Evolutionary conservation across 805 yeast genomes (phyloP).

Genomic region (Metschnikowia dekortorum): DNA sequence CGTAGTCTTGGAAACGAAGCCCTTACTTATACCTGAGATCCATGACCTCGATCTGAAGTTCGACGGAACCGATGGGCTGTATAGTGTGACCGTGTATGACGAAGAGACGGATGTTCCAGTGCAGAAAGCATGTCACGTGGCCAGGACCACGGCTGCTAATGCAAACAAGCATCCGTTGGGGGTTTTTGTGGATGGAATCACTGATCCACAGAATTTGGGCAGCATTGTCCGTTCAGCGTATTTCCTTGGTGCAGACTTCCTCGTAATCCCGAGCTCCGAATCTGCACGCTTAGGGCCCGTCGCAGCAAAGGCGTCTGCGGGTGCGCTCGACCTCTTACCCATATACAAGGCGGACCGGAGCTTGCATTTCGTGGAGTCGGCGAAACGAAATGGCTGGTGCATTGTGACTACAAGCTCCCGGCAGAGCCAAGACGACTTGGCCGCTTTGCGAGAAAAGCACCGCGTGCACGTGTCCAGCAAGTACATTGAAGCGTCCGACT

Average conservation of each 20-base stretch:
- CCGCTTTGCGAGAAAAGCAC: conserved; percentile 22
- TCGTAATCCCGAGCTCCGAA: conserved; percentile 63
- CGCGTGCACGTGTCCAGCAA: conserved; percentile 30
- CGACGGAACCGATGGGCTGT: conserved; percentile 15
- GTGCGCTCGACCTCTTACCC: conserved; percentile 73
- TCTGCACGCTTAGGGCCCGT: conserved; percentile 74
- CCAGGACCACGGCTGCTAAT: conserved; percentile 17
- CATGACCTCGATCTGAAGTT: conserved; percentile 23
- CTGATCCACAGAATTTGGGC: conserved; percentile 87
- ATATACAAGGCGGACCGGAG: conserved; percentile 59
- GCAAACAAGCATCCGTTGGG: conserved; percentile 53
- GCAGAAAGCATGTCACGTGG: conserved; percentile 11
- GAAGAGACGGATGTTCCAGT: not conserved
- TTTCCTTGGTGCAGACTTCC: conserved; percentile 77
- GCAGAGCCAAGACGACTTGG: conserved; percentile 20
- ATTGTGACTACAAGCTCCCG: conserved; percentile 57
- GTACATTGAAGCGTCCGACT: conserved; percentile 36
- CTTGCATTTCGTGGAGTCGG: conserved; percentile 53
- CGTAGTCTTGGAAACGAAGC: conserved; percentile 63
- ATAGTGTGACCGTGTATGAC: conserved; percentile 17
- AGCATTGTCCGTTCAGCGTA: conserved; percentile 77
- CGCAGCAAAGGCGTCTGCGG: conserved; percentile 77
- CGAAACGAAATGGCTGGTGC: conserved; percentile 63
- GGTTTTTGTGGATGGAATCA: conserved; percentile 68
- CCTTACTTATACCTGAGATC: conserved; percentile 35